Conservation (phyloP, 1,139 yeast genomes). For the Geotrichum restrictum region DNA sequence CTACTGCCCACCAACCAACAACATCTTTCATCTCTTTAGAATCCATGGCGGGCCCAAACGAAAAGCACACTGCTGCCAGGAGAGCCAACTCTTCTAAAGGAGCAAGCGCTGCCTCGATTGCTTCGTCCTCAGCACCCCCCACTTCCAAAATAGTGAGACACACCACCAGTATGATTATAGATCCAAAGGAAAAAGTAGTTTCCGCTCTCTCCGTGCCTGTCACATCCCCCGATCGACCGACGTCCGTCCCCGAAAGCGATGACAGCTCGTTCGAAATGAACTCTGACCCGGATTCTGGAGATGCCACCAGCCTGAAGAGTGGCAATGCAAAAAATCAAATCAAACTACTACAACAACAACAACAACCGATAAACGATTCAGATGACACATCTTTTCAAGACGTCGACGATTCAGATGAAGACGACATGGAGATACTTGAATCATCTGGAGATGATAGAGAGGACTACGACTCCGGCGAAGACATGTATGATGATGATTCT, state of each 20-base stretch:
- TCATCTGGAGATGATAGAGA: background rate
- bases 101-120: background rate
- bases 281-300: slow-evolving; percentile 3
- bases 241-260: slow-evolving; percentile 7
- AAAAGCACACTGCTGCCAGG: background rate
- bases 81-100: background rate
- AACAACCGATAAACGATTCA: background rate
- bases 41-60: background rate
- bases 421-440: background rate
- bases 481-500: slow-evolving; percentile 4
- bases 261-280: slow-evolving; percentile 12
- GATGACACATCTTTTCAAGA: slow-evolving; percentile 8
- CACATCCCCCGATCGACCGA: slow-evolving; percentile 1
- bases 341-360: background rate
- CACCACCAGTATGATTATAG: background rate
- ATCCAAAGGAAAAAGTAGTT: background rate
- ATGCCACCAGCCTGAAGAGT: background rate
- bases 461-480: slow-evolving; percentile 9
- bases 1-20: too few relatives aligned
- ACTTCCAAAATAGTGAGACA: background rate
- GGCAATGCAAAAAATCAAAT: background rate
- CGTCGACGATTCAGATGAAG: background rate
- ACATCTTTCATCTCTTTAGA: background rate
- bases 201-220: background rate
- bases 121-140: slow-evolving; percentile 1